A percentile compares a stretch with the other conserved stretches of the same genome.
phyloP scores from a whole-genome alignment of 129 eudicot species.

The Chrysanthemum makinoi region DNA sequence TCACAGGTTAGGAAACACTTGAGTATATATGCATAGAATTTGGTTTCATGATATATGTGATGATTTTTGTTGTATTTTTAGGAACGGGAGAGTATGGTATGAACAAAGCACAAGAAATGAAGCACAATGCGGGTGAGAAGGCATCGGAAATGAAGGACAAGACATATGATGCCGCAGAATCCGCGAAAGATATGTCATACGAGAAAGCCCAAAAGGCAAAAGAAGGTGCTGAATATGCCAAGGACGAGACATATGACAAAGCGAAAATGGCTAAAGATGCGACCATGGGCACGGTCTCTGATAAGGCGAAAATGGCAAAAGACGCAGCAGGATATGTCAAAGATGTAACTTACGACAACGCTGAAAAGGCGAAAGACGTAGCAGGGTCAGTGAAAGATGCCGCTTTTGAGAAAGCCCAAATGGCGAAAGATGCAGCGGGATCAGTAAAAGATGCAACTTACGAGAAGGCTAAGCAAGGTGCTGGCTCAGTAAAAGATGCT shows the following conservation, averaged over 20 bases:
- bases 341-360: background rate
- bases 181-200: constrained; percentile 22
- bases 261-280: constrained; percentile 21
- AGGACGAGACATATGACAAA: constrained; percentile 28
- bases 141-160: constrained; percentile 21
- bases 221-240: background rate
- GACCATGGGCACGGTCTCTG: background rate
- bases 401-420: constrained; percentile 13
- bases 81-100: constrained; percentile 36
- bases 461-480: background rate
- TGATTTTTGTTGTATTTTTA: background rate
- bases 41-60: background rate
- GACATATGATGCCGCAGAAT: constrained; percentile 11
- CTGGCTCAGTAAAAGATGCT: background rate
- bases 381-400: constrained; percentile 26
- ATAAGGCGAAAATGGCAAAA: constrained; percentile 9
- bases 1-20: constrained; percentile 12
- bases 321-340: background rate
- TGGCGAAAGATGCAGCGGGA: constrained; percentile 1
- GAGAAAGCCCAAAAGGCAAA: constrained; percentile 22
- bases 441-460: constrained; percentile 26
- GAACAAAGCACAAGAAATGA: constrained; percentile 27
- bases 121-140: constrained; percentile 18
- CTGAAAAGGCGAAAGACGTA: constrained; percentile 35
- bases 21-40: background rate